phyloP scores from a whole-genome alignment of 148 eudicot genomes.

The Limonium bicolor region DNA sequence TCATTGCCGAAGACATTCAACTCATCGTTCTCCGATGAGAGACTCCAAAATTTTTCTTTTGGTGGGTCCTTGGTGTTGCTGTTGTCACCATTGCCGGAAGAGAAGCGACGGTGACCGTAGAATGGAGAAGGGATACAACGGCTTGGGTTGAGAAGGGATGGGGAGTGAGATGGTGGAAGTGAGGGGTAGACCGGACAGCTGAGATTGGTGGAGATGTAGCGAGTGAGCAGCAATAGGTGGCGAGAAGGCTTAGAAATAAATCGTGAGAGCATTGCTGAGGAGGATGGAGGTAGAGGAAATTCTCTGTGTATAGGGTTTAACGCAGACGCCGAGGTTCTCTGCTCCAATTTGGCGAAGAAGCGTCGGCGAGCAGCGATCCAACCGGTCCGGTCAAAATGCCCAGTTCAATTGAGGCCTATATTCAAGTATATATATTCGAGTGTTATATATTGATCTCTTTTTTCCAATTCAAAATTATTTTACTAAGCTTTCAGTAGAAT shows the following conservation, averaged over 20 bases:
- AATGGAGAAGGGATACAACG: constrained; percentile 2
- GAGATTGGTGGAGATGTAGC: not conserved
- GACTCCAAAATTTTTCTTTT: constrained; percentile 33
- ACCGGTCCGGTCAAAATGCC: no score
- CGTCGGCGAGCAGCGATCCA: no score
- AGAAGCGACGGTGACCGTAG: constrained; percentile 21
- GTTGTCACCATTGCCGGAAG: constrained; percentile 16
- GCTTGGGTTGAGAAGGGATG: not conserved
- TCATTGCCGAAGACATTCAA: constrained; percentile 27
- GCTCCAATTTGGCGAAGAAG: no score
- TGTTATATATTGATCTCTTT: no score
- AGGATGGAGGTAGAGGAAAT: not conserved
- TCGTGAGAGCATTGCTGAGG: constrained; percentile 23
- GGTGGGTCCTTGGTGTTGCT: constrained; percentile 1
- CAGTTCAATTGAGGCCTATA: no score
- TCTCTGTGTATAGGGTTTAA: no score
- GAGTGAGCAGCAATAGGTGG: constrained; percentile 9
- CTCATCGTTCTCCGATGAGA: constrained; percentile 24
- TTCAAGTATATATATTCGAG: no score
- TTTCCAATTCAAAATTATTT: no score
- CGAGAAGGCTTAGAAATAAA: constrained; percentile 13
- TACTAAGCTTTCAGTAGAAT: no score
- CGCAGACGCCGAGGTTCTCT: no score
- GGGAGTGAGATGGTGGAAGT: not conserved
- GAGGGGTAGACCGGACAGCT: constrained; percentile 1